A percentile compares a stretch with the other conserved stretches of the same genome.
These are phyloP conservation scores for Chytriomyces sp. DNA, from an alignment of 192 early-diverging fungal species.

Conservation along the genomic window DNA sequence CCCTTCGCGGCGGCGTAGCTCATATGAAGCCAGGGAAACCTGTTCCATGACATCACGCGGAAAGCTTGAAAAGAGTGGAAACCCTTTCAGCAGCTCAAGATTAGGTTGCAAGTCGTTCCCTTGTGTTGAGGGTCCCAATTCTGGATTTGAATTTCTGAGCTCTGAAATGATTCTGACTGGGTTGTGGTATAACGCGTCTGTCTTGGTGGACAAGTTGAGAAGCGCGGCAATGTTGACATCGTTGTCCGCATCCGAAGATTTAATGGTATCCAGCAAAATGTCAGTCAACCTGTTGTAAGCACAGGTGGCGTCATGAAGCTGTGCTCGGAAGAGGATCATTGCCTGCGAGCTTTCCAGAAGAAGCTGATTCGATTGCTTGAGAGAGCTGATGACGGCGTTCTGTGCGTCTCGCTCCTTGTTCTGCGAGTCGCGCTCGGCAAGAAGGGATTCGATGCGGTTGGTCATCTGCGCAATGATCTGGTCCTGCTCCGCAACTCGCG, in stretches of 20 bases:
- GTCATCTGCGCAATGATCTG: background rate
- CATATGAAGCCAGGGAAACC: slow-evolving; percentile 26
- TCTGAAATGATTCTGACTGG: too few species aligned
- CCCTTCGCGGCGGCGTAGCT: slow-evolving; percentile 39
- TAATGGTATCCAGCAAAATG: background rate
- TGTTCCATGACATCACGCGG: slow-evolving; percentile 38
- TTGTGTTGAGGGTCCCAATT: too few species aligned
- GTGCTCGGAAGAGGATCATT: background rate
- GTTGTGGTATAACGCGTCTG: too few species aligned
- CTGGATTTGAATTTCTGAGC: too few species aligned
- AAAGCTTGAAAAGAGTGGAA: slow-evolving; percentile 51
- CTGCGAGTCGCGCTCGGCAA: background rate
- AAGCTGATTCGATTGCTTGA: slow-evolving; percentile 14
- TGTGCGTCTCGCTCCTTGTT: background rate
- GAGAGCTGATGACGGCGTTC: background rate
- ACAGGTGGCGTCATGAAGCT: background rate
- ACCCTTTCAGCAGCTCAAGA: slow-evolving; percentile 32
- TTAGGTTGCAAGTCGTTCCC: slow-evolving; percentile 4
- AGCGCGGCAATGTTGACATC: too few species aligned
- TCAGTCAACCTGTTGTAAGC: background rate
- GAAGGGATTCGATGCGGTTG: background rate
- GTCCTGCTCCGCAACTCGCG: background rate
- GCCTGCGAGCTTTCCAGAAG: slow-evolving; percentile 9
- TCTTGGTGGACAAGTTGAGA: too few species aligned
- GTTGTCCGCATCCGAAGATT: too few species aligned